Base-by-base conservation (phyloP, 2,329 filamentous ascomycete species). In the Albifimbria verrucaria region DNA sequence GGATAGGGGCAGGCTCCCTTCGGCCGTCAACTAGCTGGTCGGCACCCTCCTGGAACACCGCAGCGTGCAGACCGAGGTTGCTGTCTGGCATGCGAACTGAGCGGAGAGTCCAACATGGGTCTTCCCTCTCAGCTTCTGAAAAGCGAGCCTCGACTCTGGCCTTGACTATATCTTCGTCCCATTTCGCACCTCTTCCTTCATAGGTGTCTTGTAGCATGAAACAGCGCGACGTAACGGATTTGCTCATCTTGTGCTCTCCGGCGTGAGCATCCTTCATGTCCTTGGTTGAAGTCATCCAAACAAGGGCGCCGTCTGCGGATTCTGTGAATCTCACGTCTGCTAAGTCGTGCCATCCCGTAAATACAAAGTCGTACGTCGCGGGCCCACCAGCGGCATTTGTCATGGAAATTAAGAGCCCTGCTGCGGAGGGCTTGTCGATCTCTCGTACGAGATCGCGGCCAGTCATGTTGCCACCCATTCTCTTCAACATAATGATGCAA, bases 81-180 rank as follows among this genome's bases (percentile, higher is more conserved):
- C 73, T 80, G 63, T 86, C 87, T 36, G 80, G 78, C 66, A 85
- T 80, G 54, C 79, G 82, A 15, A 84, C 80, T 20, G 86, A 88
- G 36, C 91, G 83, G 26, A 95, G 80, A 26, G 89, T 89, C 92
- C 91, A 97, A 61, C 82, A 85, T 17, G 86, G 80, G 54, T 87
- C 83, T 68, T 96, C 91, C 54, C 92, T 84, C 72, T 96, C 90
- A n/a, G 76, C 69, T 66, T 96, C 92, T 1, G 89, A 76, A 63
- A 95, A 96, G 11, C 92, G 83, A 6, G 86, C 88, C 70, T 97
- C 93, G 15, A 97, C 85, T 58, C 87, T 85, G 9, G 92, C 92
- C 72, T 93, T 95, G 47, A 86, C 84, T 12, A 97, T 79, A 58
- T 97, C 94, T 70, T 97, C 93, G 24, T 85, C 85, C 71, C 90